phyloP scores from a whole-genome alignment of 345 rosid species.

The Aurinia saxatilis region DNA sequence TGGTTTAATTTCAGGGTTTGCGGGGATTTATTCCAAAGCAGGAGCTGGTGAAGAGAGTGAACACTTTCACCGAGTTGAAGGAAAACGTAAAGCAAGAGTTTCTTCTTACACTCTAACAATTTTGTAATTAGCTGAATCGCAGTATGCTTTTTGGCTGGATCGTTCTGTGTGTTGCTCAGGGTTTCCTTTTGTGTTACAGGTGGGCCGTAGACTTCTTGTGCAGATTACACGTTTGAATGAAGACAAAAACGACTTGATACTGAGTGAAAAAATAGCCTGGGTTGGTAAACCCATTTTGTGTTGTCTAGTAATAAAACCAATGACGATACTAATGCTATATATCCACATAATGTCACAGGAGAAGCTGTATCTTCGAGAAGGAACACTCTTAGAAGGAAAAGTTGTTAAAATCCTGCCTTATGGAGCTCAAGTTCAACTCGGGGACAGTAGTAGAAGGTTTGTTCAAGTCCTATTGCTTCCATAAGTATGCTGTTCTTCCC shows the following conservation, averaged over 20 bases:
- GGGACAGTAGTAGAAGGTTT: slow-evolving; percentile 77
- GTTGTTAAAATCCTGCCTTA: slow-evolving; percentile 68
- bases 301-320: background rate
- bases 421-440: slow-evolving; percentile 86
- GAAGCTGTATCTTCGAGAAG: slow-evolving; percentile 66
- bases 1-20: slow-evolving; percentile 47
- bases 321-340: slow-evolving; percentile 1
- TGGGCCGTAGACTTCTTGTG: slow-evolving; percentile 52
- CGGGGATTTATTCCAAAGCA: slow-evolving; percentile 84
- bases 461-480: background rate
- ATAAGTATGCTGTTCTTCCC: background rate
- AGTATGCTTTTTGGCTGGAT: background rate
- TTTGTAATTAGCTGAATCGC: background rate
- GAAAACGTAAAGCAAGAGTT: slow-evolving; percentile 59
- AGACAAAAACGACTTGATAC: slow-evolving; percentile 63
- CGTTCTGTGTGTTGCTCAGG: background rate
- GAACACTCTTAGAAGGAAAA: slow-evolving; percentile 82
- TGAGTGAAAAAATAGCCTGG: slow-evolving; percentile 86
- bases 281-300: slow-evolving; percentile 23
- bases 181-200: slow-evolving; percentile 27
- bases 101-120: slow-evolving; percentile 8
- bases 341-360: slow-evolving; percentile 40
- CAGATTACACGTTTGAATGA: slow-evolving; percentile 59
- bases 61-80: slow-evolving; percentile 78
- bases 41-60: slow-evolving; percentile 64